Conservation (phyloP, 2,329 filamentous ascomycete genomes). For the Thermoascus crustaceus region DNA sequence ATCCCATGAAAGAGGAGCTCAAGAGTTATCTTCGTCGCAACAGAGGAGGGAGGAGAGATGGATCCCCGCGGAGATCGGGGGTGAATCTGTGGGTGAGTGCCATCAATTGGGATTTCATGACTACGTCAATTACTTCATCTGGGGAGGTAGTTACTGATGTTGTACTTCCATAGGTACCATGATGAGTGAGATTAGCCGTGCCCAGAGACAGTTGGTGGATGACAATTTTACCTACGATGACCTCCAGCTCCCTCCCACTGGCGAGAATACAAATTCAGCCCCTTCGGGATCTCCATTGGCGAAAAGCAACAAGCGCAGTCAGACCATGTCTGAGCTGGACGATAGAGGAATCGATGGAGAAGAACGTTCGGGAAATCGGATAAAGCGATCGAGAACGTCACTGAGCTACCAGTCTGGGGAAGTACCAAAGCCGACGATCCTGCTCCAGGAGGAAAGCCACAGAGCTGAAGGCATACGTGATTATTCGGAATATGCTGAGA, state of each 20-base stretch:
- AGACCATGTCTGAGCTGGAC: too few relatives aligned
- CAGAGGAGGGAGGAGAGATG: constrained; percentile 27
- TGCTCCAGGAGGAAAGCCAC: too few relatives aligned
- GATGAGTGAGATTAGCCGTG: constrained; percentile 27
- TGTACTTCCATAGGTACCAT: constrained; percentile 16
- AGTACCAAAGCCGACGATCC: too few relatives aligned
- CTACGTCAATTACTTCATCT: not conserved
- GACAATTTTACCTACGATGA: constrained; percentile 17
- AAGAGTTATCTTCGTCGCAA: constrained; percentile 21
- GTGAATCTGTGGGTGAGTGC: constrained; percentile 24
- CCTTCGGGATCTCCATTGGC: too few relatives aligned
- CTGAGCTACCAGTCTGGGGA: too few relatives aligned
- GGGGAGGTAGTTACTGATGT: not conserved
- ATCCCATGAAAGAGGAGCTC: constrained; percentile 17
- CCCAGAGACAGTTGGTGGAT: constrained; percentile 23
- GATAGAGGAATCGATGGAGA: too few relatives aligned
- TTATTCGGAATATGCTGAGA: too few relatives aligned
- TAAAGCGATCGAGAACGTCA: too few relatives aligned
- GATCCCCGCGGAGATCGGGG: constrained; percentile 22
- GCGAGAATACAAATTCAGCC: not conserved
- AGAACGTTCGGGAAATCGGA: too few relatives aligned
- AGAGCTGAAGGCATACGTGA: too few relatives aligned
- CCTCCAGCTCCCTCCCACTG: constrained; percentile 10
- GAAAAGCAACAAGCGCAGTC: too few relatives aligned
- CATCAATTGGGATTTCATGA: not conserved